Evolutionary conservation across 345 rosid genomes (phyloP).

Genomic region (Trapa incisa): DNA sequence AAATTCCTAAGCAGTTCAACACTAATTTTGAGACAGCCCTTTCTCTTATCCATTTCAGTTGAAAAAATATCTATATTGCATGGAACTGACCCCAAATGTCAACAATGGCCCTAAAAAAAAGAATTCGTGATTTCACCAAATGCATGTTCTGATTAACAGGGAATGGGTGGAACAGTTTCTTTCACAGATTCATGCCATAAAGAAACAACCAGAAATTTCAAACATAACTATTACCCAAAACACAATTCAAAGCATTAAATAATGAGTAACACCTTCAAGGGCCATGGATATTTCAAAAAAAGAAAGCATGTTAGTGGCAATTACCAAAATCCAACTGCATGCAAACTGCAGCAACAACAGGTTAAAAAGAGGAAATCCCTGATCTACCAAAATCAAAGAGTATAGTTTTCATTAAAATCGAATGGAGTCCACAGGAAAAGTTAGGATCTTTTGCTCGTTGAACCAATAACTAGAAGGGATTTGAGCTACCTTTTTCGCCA

Average conservation of each 20-base stretch:
- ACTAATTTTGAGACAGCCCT: not conserved
- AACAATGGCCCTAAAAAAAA: not conserved
- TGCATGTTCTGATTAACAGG: not conserved
- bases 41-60: not conserved
- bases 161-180: not conserved
- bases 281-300: too few relatives aligned
- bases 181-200: not conserved
- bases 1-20: not conserved
- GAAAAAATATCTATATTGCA: not conserved
- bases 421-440: not conserved
- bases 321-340: not conserved
- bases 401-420: not conserved
- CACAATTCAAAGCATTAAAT: not conserved
- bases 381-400: not conserved
- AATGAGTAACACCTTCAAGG: too few relatives aligned
- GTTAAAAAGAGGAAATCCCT: not conserved
- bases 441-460: not conserved
- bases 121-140: not conserved
- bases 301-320: not conserved
- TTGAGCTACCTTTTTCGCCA: conserved; percentile 46
- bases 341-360: not conserved
- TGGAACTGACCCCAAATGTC: not conserved
- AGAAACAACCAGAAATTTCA: not conserved
- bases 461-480: not conserved
- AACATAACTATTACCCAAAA: too few relatives aligned